These are phyloP conservation scores for Hypericum perforatum DNA, from an alignment of 345 rosid species.

Conservation along the genomic window DNA sequence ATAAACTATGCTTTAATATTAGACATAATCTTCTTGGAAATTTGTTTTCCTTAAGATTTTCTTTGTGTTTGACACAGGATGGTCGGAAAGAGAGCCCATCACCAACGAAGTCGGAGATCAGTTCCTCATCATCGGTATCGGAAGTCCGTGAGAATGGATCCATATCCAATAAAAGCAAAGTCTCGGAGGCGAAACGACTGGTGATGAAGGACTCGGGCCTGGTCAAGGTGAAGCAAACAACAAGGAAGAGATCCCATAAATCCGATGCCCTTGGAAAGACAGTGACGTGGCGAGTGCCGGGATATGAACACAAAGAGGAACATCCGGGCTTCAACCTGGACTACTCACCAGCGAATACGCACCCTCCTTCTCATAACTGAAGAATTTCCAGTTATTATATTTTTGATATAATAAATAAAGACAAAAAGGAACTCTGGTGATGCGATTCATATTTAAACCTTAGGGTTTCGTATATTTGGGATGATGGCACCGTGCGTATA, in stretches of 20 bases:
- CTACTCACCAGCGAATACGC: constrained; percentile 62
- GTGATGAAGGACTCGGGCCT: background rate
- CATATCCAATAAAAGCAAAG: constrained; percentile 10
- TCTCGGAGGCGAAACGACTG: background rate
- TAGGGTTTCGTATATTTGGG: too few species aligned
- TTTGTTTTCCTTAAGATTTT: background rate
- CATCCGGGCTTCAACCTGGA: constrained; percentile 62
- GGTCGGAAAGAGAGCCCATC: constrained; percentile 11
- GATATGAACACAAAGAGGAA: constrained; percentile 33
- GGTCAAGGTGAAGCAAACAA: constrained; percentile 6
- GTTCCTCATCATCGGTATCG: background rate
- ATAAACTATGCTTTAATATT: too few species aligned
- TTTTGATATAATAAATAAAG: too few species aligned
- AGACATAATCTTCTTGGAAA: background rate
- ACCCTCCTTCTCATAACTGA: constrained; percentile 77
- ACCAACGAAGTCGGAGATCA: constrained; percentile 9
- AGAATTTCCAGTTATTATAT: background rate
- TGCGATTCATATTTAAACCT: too few species aligned
- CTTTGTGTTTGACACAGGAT: background rate
- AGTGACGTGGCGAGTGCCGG: constrained; percentile 49
- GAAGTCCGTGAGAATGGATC: background rate
- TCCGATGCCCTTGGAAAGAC: constrained; percentile 18
- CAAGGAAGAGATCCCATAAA: constrained; percentile 9
- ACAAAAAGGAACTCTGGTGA: too few species aligned
- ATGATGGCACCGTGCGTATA: too few species aligned